These are phyloP conservation scores for Thymus quinquecostatus DNA, from an alignment of 257 asterid species.

Conservation along the genomic window DNA sequence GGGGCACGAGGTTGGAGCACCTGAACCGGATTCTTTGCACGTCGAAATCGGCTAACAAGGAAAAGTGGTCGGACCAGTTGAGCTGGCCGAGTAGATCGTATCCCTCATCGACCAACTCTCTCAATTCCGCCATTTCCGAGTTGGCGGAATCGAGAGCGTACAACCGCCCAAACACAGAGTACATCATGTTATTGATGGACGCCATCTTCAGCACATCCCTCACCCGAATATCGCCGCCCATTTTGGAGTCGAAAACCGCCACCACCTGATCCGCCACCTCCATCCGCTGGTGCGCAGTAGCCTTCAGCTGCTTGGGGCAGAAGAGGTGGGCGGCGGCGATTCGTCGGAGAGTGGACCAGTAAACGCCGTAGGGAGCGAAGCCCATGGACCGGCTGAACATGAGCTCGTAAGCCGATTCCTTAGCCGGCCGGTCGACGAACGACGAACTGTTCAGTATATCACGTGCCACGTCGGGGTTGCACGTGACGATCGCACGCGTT, in stretches of 20 bases:
- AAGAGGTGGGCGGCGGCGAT: constrained; percentile 69
- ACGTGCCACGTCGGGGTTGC: constrained; percentile 65
- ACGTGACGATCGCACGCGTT: constrained; percentile 70
- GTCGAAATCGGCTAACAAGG: constrained; percentile 64
- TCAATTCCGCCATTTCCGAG: constrained; percentile 48
- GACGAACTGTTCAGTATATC: constrained; percentile 62
- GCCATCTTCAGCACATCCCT: constrained; percentile 64
- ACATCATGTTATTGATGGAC: constrained; percentile 74
- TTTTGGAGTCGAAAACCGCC: background rate
- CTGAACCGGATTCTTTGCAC: constrained; percentile 59
- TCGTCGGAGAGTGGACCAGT: constrained; percentile 71
- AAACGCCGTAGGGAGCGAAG: constrained; percentile 79
- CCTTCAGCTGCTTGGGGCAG: constrained; percentile 65
- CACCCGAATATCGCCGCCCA: constrained; percentile 38
- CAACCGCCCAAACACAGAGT: constrained; percentile 60
- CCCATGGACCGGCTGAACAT: constrained; percentile 88
- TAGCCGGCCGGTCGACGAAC: constrained; percentile 74
- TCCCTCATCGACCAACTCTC: constrained; percentile 66
- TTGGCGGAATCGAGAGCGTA: constrained; percentile 38
- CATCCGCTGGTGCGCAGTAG: constrained; percentile 49
- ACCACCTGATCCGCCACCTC: constrained; percentile 56
- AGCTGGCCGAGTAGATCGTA: constrained; percentile 56
- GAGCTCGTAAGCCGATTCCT: constrained; percentile 71
- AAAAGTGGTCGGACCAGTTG: constrained; percentile 84
- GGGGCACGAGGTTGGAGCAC: constrained; percentile 65